Base-by-base conservation (phyloP, 2,329 filamentous ascomycete species). In the Fusarium devonianum region DNA sequence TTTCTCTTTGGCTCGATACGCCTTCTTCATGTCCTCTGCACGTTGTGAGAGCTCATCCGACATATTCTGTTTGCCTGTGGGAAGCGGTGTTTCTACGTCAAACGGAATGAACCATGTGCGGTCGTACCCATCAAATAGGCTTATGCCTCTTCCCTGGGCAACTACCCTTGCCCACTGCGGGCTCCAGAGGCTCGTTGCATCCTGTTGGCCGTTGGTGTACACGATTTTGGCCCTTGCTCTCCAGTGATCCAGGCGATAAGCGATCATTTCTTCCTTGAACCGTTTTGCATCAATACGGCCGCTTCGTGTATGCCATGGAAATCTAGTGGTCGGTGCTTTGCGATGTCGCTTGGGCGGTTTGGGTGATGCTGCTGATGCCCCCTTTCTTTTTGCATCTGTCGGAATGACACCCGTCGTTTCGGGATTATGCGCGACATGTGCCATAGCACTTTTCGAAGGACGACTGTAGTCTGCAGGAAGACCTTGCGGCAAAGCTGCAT, bases 121-220 rank as follows among this genome's bases (percentile, higher is more conserved):
- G 18, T 64, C 56, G 21, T 60, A 65, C 3, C 63, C 63, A 37
- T 65, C 63, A 25, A 57, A 65, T 4, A 63, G 5, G 11, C 23
- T 50, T 19, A 62, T 42, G 4, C 58, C 60, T 39, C 41, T 36
- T 6, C 14, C 7, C 4, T 23, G 34, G 10, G 29, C 13, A 16
- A 42, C 32, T 7, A 42, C 19, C 3, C 43, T 35, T 5, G 49
- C 51, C 28, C 46, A 56, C 14, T 52, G 49, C 17, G 53, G 55
- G 11, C 54, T 64, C 57, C 56, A 64, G 13, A 62, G 48, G 21
- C 49, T 22, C 13, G 60, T 63, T 16, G 52, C 34, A 33, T 64
- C 58, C 29, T 48, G n/a, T n/a, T 64, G 50, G 6, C 25, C 43
- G 7, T 38, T 54, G 7, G 21, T 49, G 30, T 58, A 49, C 6